Evolutionary conservation across 768 basidiomycete genomes (phyloP).

Genomic region (Xanthoconium stramineum): DNA sequence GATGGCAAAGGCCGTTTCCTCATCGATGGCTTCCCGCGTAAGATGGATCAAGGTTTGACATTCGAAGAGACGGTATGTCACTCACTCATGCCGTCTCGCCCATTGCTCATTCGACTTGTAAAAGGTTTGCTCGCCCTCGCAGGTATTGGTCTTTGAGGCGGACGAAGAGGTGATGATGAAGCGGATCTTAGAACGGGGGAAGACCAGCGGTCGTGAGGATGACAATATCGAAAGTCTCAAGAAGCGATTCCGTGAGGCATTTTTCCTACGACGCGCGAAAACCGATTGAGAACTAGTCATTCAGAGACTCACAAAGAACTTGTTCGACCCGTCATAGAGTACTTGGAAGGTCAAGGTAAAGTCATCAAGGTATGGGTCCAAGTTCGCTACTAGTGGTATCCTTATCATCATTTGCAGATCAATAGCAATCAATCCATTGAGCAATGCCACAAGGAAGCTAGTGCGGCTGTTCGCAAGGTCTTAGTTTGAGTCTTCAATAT

Average conservation of each 20-base stretch:
- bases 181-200: slow-evolving; percentile 83
- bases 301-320: slow-evolving; percentile 81
- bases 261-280: neutral
- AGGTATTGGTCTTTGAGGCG: slow-evolving; percentile 84
- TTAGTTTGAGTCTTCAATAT: slow-evolving; percentile 29
- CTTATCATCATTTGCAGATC: slow-evolving; percentile 43
- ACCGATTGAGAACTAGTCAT: neutral
- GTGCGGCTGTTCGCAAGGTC: slow-evolving; percentile 49
- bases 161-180: slow-evolving; percentile 84
- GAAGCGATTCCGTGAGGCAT: slow-evolving; percentile 85
- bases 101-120: neutral
- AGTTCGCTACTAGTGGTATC: neutral
- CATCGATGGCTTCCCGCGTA: slow-evolving; percentile 95
- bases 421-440: slow-evolving; percentile 68
- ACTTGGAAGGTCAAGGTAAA: slow-evolving; percentile 65
- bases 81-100: neutral
- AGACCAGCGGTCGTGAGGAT: slow-evolving; percentile 94
- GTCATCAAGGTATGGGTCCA: slow-evolving; percentile 64
- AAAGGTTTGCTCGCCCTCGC: slow-evolving; percentile 76
- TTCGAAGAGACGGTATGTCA: slow-evolving; percentile 79
- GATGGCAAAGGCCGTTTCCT: slow-evolving; percentile 81
- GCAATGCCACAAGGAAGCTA: slow-evolving; percentile 64
- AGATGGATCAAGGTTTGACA: slow-evolving; percentile 95
- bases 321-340: slow-evolving; percentile 90
- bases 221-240: slow-evolving; percentile 92